Conservation (phyloP, 2,329 filamentous ascomycete species). For the Ceratocystis alfenasii region DNA sequence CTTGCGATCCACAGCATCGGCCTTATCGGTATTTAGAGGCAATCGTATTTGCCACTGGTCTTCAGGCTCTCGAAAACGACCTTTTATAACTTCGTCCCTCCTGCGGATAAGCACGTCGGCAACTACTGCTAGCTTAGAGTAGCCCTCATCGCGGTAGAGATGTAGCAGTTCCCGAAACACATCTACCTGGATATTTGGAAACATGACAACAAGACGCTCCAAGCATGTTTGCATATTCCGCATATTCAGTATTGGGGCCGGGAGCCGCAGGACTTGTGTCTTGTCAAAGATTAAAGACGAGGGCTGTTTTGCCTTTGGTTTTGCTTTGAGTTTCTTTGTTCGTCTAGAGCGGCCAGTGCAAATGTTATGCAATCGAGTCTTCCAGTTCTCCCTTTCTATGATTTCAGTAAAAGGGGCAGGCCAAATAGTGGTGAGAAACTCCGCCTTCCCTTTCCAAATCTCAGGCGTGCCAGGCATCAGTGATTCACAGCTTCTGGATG, state of each 20-base stretch:
- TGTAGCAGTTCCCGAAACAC: constrained; percentile 72
- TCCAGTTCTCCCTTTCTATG: background rate
- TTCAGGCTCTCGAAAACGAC: constrained; percentile 2
- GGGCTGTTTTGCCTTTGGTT: background rate
- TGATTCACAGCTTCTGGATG: background rate
- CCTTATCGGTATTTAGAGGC: background rate
- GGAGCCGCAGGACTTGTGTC: background rate
- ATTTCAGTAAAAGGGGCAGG: background rate
- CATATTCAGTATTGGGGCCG: background rate
- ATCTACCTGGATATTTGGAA: constrained; percentile 69
- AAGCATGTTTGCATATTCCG: constrained; percentile 34
- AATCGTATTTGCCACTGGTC: background rate
- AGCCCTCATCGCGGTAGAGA: constrained; percentile 56
- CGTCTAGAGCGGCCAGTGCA: background rate
- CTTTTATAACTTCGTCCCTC: background rate
- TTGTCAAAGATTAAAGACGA: background rate
- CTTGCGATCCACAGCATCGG: background rate
- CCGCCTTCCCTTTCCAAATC: background rate
- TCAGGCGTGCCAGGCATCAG: background rate
- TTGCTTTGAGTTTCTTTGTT: background rate
- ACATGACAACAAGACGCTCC: constrained; percentile 56
- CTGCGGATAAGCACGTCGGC: constrained; percentile 54
- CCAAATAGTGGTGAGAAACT: background rate
- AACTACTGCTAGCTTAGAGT: constrained; percentile 60
- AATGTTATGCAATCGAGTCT: background rate